These are phyloP conservation scores for Diplodia mutila DNA, from an alignment of 2,329 filamentous ascomycete genomes.

Conservation along the genomic window DNA sequence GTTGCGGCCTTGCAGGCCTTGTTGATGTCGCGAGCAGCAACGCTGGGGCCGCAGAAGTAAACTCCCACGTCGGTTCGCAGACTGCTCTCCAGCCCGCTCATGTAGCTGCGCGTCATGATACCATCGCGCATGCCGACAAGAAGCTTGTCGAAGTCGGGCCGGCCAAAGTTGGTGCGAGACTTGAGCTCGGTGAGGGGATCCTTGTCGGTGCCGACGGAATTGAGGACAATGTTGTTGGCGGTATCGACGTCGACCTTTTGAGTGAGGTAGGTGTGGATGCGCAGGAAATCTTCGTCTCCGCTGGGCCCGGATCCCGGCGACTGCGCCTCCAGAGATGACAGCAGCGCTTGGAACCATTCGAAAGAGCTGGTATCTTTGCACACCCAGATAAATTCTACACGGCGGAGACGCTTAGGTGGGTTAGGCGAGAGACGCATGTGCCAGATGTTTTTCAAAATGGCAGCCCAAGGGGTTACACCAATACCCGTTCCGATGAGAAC, in stretches of 20 bases:
- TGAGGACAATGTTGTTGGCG: constrained; percentile 94
- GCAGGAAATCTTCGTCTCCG: constrained; percentile 72
- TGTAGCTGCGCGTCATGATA: constrained; percentile 81
- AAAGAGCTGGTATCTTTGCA: constrained; percentile 95
- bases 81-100: constrained; percentile 76
- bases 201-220: constrained; percentile 83
- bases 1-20: constrained; percentile 75
- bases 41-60: constrained; percentile 94
- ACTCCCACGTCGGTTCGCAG: constrained; percentile 87
- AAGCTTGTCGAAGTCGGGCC: constrained; percentile 83
- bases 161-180: constrained; percentile 89
- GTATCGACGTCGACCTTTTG: constrained; percentile 91
- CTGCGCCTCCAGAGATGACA: constrained; percentile 88
- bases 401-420: constrained; percentile 82
- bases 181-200: constrained; percentile 93
- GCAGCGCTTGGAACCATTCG: constrained; percentile 96
- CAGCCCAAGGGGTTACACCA: constrained; percentile 83
- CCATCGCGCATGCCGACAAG: constrained; percentile 86
- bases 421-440: constrained; percentile 89
- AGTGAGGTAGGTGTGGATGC: constrained; percentile 97
- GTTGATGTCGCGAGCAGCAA: constrained; percentile 79
- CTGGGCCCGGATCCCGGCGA: constrained; percentile 61
- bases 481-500: constrained; percentile 86
- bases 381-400: constrained; percentile 99
- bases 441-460: constrained; percentile 97